Evolutionary conservation across 2,329 filamentous ascomycete species (phyloP), one percentile per base, ranked within the genome.

Genomic region (Diaporthe helianthi): DNA sequence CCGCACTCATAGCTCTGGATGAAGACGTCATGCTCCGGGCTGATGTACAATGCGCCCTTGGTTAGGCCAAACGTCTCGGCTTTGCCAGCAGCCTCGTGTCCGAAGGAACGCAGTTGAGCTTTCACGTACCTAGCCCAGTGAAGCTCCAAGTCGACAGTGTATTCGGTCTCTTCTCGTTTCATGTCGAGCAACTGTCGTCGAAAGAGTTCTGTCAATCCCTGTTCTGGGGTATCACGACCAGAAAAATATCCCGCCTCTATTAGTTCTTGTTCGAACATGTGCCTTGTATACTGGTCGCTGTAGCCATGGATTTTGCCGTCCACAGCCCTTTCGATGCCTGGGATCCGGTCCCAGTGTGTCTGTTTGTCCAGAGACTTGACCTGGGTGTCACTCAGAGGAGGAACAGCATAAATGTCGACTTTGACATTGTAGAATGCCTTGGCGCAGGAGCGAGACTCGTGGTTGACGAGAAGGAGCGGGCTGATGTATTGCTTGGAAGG

Each of bases 381-480:
- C 44, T 49, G 24, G n/a, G 9, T 10, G 5, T 38, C 4, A 1
- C 7, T 22, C 3, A 49, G 29, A 2, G 10, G 19, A 1, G 46
- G 31, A n/a, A 46, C 22, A 12, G 46, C 36, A 19, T 47, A 38
- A 1, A 69, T n/a, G 38, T 69, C 29, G 29, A 69, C 38, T 24
- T 69, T 64, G 15, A 53, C 41, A 15, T 46, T 12, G 29, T 69
- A 69, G 49, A 65, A 65, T n/a, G 38, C 38, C 10, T 33, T 44
- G 6, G 67, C 67, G 10, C 49, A 65, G 4, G 13, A 8, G 12
- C 58, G 67, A n/a, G 58, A 55, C 58, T 65, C 67, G 9, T 4
- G 2, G 9, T 55, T 65, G 49, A 49, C 58, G 5, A 44, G 26
- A 1, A 69, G 38, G 1, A 69, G 58, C 0, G 67, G 58, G 29